These are phyloP conservation scores for Pouteria glomerata DNA, from an alignment of 148 eudicot species.

Conservation along the genomic window DNA sequence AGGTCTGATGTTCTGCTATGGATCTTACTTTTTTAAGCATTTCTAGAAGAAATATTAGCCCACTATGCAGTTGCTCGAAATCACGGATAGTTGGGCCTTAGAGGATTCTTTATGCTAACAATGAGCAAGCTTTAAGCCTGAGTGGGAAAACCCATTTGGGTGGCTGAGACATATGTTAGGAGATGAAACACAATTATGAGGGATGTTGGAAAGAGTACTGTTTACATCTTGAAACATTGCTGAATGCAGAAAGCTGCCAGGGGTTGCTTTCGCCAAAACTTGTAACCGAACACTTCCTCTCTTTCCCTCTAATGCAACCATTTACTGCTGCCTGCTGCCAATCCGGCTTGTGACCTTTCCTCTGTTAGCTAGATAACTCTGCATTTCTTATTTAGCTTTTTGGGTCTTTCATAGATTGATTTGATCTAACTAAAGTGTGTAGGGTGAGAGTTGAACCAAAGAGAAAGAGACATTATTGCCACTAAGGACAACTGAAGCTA, in stretches of 20 bases:
- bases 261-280: not conserved
- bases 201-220: not conserved
- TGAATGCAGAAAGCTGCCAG: not conserved
- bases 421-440: no score
- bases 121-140: not conserved
- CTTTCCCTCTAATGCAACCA: not conserved
- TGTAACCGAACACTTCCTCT: not conserved
- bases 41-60: no score
- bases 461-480: no score
- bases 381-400: not conserved
- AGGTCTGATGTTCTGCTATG: conserved; percentile 32
- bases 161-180: not conserved
- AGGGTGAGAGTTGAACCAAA: no score
- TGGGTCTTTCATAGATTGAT: not conserved
- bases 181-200: not conserved
- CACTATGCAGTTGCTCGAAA: not conserved
- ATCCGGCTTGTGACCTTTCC: not conserved
- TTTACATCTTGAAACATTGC: not conserved
- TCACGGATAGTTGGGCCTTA: not conserved
- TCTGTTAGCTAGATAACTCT: not conserved
- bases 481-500: no score
- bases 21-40: not conserved
- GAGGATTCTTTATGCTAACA: not conserved
- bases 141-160: not conserved
- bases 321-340: not conserved